phyloP scores from a whole-genome alignment of 2,329 filamentous ascomycete genomes.

The Neofusicoccum umdonicola region DNA sequence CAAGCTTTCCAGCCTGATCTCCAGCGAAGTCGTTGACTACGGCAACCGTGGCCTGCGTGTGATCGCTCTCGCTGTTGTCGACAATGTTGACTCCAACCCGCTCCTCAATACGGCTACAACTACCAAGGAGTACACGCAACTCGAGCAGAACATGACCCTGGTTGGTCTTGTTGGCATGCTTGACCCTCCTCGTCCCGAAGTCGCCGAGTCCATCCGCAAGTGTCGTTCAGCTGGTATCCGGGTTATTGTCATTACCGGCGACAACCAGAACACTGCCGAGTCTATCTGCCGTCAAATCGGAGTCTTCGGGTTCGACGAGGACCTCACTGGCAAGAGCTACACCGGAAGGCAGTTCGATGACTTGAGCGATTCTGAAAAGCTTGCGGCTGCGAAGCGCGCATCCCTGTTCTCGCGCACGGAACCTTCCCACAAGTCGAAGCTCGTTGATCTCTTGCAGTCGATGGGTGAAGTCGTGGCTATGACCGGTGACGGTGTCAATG shows the following conservation, averaged over 20 bases:
- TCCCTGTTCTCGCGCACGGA: constrained; percentile 96
- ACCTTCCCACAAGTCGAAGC: constrained; percentile 92
- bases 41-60: constrained; percentile 91
- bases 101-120: constrained; percentile 74
- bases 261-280: constrained; percentile 96
- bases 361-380: constrained; percentile 73
- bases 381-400: constrained; percentile 78
- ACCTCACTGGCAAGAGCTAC: constrained; percentile 87
- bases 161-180: constrained; percentile 94
- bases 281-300: constrained; percentile 97
- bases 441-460: constrained; percentile 93
- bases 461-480: constrained; percentile 94
- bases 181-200: constrained; percentile 92
- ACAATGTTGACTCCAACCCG: constrained; percentile 69
- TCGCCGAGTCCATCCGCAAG: constrained; percentile 78
- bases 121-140: constrained; percentile 75
- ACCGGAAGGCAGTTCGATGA: constrained; percentile 94
- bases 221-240: constrained; percentile 93
- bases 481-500: constrained; percentile 98
- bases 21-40: constrained; percentile 81
- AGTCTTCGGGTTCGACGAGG: constrained; percentile 77
- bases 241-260: constrained; percentile 96
- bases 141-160: constrained; percentile 93
- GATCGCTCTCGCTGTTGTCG: constrained; percentile 84
- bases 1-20: constrained; percentile 67